A percentile compares a stretch with the other conserved stretches of the same genome.
These are phyloP conservation scores for Ophiostoma novo-ulmi DNA, from an alignment of 2,329 filamentous ascomycete genomes.

Conservation along the genomic window DNA sequence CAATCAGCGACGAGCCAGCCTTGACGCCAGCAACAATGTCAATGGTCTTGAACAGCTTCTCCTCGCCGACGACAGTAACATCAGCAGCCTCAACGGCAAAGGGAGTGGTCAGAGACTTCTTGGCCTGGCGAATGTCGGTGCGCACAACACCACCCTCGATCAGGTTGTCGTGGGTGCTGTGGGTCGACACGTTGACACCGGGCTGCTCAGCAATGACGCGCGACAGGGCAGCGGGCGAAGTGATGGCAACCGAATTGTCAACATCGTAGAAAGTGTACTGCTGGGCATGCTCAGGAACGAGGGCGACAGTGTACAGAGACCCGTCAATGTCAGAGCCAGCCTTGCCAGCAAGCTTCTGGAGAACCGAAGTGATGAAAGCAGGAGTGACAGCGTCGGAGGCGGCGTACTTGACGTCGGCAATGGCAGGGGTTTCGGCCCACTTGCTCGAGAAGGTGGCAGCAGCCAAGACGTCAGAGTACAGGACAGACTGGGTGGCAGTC, in stretches of 20 bases:
- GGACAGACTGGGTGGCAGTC: constrained; percentile 68
- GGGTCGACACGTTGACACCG: constrained; percentile 57
- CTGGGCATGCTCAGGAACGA: constrained; percentile 51
- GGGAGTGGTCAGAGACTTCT: constrained; percentile 61
- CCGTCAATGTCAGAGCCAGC: constrained; percentile 32
- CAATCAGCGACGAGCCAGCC: constrained; percentile 63
- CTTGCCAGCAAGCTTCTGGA: constrained; percentile 49
- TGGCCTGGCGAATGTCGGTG: constrained; percentile 78
- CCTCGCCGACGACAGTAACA: constrained; percentile 69
- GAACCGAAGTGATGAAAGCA: constrained; percentile 46
- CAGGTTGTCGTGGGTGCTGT: constrained; percentile 60
- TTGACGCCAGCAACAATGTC: constrained; percentile 68
- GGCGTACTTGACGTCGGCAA: constrained; percentile 86
- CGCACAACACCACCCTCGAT: constrained; percentile 72
- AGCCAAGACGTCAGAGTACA: constrained; percentile 88
- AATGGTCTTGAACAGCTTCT: constrained; percentile 73
- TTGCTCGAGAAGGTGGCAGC: constrained; percentile 67
- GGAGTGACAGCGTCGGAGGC: constrained; percentile 57
- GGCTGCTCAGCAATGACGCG: constrained; percentile 65
- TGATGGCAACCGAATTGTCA: constrained; percentile 64
- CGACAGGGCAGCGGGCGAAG: constrained; percentile 58
- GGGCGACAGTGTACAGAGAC: constrained; percentile 11
- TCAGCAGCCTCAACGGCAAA: constrained; percentile 77
- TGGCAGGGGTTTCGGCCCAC: constrained; percentile 56
- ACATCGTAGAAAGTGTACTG: constrained; percentile 95